Evolutionary conservation across 225 moss, liverwort and hornwort species (phyloP), one percentile per base, ranked within the genome.

Genomic region (Marchantia polymorpha): DNA sequence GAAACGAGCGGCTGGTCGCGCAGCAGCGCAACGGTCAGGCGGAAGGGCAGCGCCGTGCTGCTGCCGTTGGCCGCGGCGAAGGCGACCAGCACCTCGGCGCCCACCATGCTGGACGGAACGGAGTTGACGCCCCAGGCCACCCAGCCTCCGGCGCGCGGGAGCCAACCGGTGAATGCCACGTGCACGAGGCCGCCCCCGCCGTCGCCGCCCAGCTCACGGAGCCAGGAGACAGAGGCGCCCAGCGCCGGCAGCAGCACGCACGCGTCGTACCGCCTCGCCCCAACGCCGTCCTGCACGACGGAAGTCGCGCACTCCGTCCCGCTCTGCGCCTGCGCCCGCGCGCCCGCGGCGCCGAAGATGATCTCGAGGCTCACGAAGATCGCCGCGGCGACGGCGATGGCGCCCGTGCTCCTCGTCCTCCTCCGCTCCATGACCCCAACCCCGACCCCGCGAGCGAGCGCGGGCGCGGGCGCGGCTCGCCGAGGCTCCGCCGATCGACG

Each of bases 81-180:
- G 27, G 75, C 83, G 19, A 81, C 77, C 0, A 87, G 71, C 15
- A 69, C 89, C 73, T 85, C 85, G 9, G 90, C 85, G 16, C 92
- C 90, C 10, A 74, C 78, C 90, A 87, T 91, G 48, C 47, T 14
- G 39, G 54, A 30, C 1, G 68, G 67, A 0, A 73, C 79, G 0
- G 79, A 83, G 54, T 89, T 89, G 63, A 90, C 80, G 23, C 83
- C 90, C 91, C 90, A 91, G 7, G 69, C 90, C 15, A 91, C 90
- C 84, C 84, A 85, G 7, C 84, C 86, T 0, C 48, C 48, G 72
- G 80, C 22, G 59, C 8, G 78, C 56, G 67, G 26, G 59, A 87
- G 59, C 48, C 81, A 83, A 77, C 89, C 89, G 75, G 63, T 58
- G 59, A 72, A 64, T 8, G 60, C 78, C 51, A 78, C 8, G 8